phyloP scores from a whole-genome alignment of 352 stramenopile genomes.

The Globisporangium cylindrosporum region DNA sequence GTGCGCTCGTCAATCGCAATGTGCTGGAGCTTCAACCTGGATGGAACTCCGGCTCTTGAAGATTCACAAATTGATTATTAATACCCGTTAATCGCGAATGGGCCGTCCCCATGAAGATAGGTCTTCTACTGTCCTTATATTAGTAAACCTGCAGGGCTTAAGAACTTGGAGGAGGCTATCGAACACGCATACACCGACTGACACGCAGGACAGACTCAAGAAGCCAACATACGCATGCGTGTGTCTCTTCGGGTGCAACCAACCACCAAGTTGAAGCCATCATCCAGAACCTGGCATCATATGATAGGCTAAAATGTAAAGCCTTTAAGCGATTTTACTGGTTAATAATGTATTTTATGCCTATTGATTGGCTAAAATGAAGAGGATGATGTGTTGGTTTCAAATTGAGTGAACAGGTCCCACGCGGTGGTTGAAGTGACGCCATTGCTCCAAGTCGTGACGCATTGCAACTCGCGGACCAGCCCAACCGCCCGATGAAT shows the following conservation, averaged over 20 bases:
- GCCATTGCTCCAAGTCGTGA: not conserved
- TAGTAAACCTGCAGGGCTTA: not conserved
- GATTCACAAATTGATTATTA: not conserved
- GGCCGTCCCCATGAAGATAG: not conserved
- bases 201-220: not conserved
- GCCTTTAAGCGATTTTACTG: not conserved
- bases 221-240: not conserved
- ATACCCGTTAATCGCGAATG: not conserved
- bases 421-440: constrained; percentile 10
- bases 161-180: not conserved
- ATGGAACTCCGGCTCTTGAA: not conserved
- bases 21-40: not conserved
- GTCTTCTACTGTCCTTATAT: not conserved
- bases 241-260: not conserved
- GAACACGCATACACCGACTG: not conserved
- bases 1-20: not conserved
- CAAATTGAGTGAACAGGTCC: not conserved
- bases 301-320: not conserved
- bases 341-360: not conserved
- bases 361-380: not conserved
- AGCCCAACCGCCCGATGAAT: not conserved
- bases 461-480: not conserved
- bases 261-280: constrained; percentile 1
- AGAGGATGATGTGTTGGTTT: not conserved
- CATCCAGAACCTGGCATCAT: not conserved